Evolutionary conservation across 495 filamentous ascomycete species (phyloP), one percentile per base, ranked within the genome.

Genomic region (Penicillium mononematosum): DNA sequence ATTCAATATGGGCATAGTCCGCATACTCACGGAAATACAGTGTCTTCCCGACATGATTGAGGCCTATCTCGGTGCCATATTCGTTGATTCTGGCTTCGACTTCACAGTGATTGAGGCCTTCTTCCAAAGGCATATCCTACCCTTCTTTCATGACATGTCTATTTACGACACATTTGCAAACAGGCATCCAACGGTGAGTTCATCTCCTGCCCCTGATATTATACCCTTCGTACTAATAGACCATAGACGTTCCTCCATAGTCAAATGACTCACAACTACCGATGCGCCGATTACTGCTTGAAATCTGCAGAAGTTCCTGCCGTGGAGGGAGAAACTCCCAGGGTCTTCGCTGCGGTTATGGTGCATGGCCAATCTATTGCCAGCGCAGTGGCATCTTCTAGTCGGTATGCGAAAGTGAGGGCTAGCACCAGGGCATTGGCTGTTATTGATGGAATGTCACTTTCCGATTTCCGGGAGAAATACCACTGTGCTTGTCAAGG

Each of bases 81-180:
- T 97, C 66, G 85, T 98, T 19, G 94, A 98, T 72, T 93, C 91
- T 5, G 80, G 82, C 34, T 97, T 92, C 72, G 75, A 93, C 56
- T 97, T 85, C 70, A 60, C 63, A 3, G 74, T 85, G 17, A 85
- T 98, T 1, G 84, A 90, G 59, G 68, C 65, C 4, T 98, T 98
- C 73, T 96, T 96, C 72, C 68, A 85, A 22, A 69, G 58, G 7
- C 83, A 91, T 55, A 81, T 98, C 56, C 79, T 77, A 55, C 84
- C 84, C 17, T 97, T 82, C 69, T 98, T 98, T 59, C 80, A 85
- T 60, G 90, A 98, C 70, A 96, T 98, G 87, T 71, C 77, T 11
- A 77, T 95, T 31, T 96, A 96, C 66, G 92, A 96, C 70, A 85
- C 83, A 0, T 96, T 88, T 68, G 94, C 94, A 2, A 91, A 89